Conservation (phyloP, 331 rosid genomes). For the Rhamnella rubrinervis region DNA sequence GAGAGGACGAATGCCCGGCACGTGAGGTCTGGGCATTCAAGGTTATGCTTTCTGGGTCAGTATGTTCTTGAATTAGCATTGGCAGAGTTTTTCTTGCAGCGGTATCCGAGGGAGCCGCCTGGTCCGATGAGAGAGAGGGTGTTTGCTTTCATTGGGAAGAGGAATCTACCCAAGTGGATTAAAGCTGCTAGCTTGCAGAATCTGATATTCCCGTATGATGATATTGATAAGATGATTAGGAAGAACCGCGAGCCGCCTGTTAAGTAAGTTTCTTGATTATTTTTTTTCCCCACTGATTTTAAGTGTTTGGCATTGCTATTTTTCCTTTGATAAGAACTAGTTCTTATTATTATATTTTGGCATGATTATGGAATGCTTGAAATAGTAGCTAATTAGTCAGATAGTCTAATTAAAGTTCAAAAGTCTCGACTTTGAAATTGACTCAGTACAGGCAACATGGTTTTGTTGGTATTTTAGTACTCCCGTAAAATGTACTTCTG, state of each 20-base stretch:
- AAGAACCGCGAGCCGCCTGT: slow-evolving; percentile 83
- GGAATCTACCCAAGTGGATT: slow-evolving; percentile 74
- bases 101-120: slow-evolving; percentile 95
- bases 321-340: background rate
- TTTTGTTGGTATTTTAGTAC: background rate
- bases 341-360: background rate
- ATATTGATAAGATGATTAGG: slow-evolving; percentile 70
- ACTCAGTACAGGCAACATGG: background rate
- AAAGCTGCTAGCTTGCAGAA: slow-evolving; percentile 96
- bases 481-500: background rate
- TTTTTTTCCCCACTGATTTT: background rate
- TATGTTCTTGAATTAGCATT: slow-evolving; percentile 78
- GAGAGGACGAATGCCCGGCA: slow-evolving; percentile 76
- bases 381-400: background rate
- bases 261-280: slow-evolving; percentile 55
- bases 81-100: slow-evolving; percentile 80
- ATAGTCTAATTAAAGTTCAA: background rate
- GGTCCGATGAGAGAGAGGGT: slow-evolving; percentile 99
- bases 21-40: slow-evolving; percentile 76
- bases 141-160: slow-evolving; percentile 79
- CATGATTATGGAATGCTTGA: slow-evolving; percentile 5
- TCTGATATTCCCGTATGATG: slow-evolving; percentile 77
- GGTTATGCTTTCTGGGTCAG: slow-evolving; percentile 83
- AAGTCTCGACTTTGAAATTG: slow-evolving; percentile 8
- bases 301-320: background rate